Base-by-base conservation (phyloP, 768 basidiomycete genomes). In the Steccherinum ochraceum region DNA sequence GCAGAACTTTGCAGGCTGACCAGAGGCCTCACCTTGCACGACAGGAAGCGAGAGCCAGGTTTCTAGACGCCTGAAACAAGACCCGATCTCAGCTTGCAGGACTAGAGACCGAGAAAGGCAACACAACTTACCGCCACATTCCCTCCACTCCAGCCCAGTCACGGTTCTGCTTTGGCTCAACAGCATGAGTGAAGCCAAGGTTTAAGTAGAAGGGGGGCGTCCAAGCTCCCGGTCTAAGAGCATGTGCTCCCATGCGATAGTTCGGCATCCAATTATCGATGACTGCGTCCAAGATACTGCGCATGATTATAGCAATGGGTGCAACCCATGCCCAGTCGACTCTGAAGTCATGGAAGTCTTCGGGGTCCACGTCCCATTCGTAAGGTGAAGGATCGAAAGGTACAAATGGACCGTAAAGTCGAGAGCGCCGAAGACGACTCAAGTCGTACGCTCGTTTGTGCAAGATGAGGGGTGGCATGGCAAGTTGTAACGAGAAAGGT, bases 111-210 rank as follows among this genome's bases (percentile, higher is more conserved):
- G n/a, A n/a, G n/a, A n/a, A n/a, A n/a, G n/a, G n/a, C n/a, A n/a
- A n/a, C n/a, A n/a, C 12, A 7, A 20, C 56, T 4, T 24, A 63
- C 60, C 60, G 52, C 59, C 60, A 61, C 1, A 58, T 42, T 12
- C 62, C 62, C 43, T 61, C 58, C 2, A 52, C 62, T 3, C 62
- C 62, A 1, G 62, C 62, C 62, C 62, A 64, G 26, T 64, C 62
- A 40, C 60, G 41, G 18, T 23, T 18, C 18, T 11, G 35, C n/a
- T 39, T 39, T n/a, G n/a, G n/a, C n/a, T n/a, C n/a, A n/a, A n/a
- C n/a, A n/a, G n/a, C n/a, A n/a, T n/a, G n/a, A n/a, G 30, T 16
- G 30, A 35, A 35, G 30, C n/a, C n/a, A n/a, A n/a, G n/a, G n/a
- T n/a, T n/a, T n/a, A n/a, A n/a, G n/a, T n/a, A n/a, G n/a, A n/a